phyloP scores from a whole-genome alignment of 345 rosid genomes.

The Nasturtium officinale region DNA sequence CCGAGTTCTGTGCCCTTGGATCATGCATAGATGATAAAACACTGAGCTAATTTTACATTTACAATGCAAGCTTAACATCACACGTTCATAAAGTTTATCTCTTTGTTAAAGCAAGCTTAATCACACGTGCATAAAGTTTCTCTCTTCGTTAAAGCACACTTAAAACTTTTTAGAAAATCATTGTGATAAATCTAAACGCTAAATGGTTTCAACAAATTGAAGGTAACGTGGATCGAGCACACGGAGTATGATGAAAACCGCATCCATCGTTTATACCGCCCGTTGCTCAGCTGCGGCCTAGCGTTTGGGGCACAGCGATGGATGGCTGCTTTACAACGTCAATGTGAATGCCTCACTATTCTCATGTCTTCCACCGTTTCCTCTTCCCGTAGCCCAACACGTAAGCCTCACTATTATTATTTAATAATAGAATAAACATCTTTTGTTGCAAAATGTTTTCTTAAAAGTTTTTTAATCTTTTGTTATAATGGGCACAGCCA shows the following conservation, averaged over 20 bases:
- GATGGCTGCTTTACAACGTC: conserved; percentile 94
- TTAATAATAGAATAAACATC: too few relatives aligned
- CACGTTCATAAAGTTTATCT: neutral
- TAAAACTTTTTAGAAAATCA: neutral
- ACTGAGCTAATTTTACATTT: neutral
- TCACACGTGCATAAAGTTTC: neutral
- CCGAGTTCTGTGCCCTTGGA: conserved; percentile 48
- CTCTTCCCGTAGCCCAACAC: conserved; percentile 49
- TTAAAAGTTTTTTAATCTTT: neutral
- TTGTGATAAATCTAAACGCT: neutral
- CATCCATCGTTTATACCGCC: conserved; percentile 72
- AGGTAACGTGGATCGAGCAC: conserved; percentile 99
- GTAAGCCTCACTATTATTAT: too few relatives aligned
- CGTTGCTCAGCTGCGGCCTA: conserved; percentile 67
- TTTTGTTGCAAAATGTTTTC: neutral
- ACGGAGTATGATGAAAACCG: conserved; percentile 81
- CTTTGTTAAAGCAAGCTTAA: too few relatives aligned
- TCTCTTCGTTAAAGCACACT: too few relatives aligned
- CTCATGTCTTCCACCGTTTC: conserved; percentile 79
- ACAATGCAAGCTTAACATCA: neutral
- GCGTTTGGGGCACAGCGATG: conserved; percentile 94
- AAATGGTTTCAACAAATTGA: conserved; percentile 9
- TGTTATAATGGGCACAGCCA: conserved; percentile 21
- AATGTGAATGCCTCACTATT: conserved; percentile 86
- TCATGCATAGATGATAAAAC: conserved; percentile 40